Base-by-base conservation (phyloP, 2,329 filamentous ascomycete genomes). In the Paradendryphiella salina region DNA sequence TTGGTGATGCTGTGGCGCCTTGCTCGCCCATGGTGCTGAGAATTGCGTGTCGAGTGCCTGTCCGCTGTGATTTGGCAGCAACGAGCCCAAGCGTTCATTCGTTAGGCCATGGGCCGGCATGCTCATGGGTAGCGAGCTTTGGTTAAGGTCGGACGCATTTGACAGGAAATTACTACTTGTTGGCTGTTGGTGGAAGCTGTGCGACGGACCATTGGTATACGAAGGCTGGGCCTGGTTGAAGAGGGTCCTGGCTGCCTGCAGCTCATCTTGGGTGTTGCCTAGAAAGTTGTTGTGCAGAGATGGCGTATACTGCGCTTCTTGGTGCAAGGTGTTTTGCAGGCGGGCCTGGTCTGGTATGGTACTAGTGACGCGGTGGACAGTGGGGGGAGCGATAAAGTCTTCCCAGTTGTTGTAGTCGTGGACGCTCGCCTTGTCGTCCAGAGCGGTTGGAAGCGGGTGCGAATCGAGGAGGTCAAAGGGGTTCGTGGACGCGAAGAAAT, bases 401-500 rank as follows among this genome's bases (percentile, higher is more conserved):
- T 50, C 50, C 67, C 68, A 71, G 57, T 63, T 55, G 55, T 41
- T 56, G 56, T 64, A 63, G 54, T 63, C 60, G 36, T 61, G 61
- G 38, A 57, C 38, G 32, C 46, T 53, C 28, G 63, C 60, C 52
- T 67, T 69, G 10, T 57, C 35, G 41, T 66, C 65, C 14, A 55
- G 6, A 14, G 51, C 21, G 5, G 61, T 32, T 5, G 55, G 29
- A 7, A 60, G 63, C 29, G 50, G n/a, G 0, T 49, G 41, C 3
- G 56, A 5, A 26, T 65, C 63, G 42, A 57, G 18, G 11, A 59
- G 56, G 52, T 52, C 57, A 52, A 68, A 68, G 40, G 64, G 64
- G 44, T 67, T 59, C 17, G 66, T 67, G 21, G 63, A 63, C 40
- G 54, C 55, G 61, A 73, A 73, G 58, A 73, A 73, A 55, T 71